Percentiles rank a stretch among this genome's conserved stretches.
These are phyloP conservation scores for Aspergillus wentii DNA, from an alignment of 495 filamentous ascomycete genomes.

Conservation along the genomic window DNA sequence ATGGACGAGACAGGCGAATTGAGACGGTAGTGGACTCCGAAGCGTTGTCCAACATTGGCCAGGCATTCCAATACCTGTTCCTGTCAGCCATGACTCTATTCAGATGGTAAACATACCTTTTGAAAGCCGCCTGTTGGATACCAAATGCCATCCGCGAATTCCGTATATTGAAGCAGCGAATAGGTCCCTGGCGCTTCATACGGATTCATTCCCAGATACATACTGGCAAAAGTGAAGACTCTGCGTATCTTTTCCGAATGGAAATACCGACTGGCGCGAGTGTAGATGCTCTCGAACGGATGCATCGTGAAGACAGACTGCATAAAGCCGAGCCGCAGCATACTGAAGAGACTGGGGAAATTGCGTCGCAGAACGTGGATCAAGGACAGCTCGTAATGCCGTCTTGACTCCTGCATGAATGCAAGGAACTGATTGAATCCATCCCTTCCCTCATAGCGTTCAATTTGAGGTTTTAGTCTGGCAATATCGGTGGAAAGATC, in stretches of 20 bases:
- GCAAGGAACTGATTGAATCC: constrained; percentile 58
- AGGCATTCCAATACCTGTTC: constrained; percentile 48
- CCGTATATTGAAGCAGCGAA: constrained; percentile 66
- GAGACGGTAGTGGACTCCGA: constrained; percentile 55
- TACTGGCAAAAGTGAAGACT: constrained; percentile 68
- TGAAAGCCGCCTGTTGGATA: constrained; percentile 68
- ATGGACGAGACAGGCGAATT: constrained; percentile 46
- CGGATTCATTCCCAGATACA: constrained; percentile 75
- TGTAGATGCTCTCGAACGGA: constrained; percentile 61
- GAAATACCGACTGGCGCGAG: constrained; percentile 55
- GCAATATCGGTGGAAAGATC: constrained; percentile 55
- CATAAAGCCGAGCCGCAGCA: constrained; percentile 49
- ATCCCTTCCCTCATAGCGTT: constrained; percentile 59
- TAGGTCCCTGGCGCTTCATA: constrained; percentile 71
- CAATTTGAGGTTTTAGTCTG: constrained; percentile 61
- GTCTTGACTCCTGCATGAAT: constrained; percentile 58
- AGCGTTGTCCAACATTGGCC: constrained; percentile 46
- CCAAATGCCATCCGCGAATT: constrained; percentile 69
- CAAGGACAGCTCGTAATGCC: constrained; percentile 60
- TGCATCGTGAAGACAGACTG: constrained; percentile 49
- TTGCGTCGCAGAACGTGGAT: constrained; percentile 56
- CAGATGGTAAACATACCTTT: constrained; percentile 2
- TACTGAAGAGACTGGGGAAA: constrained; percentile 49
- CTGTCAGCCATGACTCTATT: no score
- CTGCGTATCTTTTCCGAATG: constrained; percentile 59